phyloP scores from a whole-genome alignment of 176 grass and related monocot genomes.

The Bothriochloa decipiens region DNA sequence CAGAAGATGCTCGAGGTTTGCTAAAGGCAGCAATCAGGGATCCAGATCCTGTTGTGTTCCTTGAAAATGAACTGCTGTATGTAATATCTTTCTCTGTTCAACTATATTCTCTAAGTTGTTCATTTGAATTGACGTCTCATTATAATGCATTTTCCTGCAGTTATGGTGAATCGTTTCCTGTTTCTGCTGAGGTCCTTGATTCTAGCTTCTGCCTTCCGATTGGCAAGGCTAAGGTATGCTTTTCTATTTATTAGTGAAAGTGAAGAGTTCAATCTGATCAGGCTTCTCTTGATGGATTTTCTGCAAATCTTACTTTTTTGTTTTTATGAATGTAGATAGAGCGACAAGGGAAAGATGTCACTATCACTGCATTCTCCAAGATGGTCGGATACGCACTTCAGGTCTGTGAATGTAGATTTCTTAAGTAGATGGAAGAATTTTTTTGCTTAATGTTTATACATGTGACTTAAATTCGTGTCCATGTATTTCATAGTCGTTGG shows the following conservation, averaged over 20 bases:
- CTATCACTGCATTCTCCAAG: conserved; percentile 96
- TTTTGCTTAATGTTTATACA: background rate
- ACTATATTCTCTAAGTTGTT: conserved; percentile 7
- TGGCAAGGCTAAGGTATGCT: conserved; percentile 91
- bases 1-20: conserved; percentile 94
- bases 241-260: background rate
- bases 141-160: conserved; percentile 49
- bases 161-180: conserved; percentile 91
- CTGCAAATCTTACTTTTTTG: background rate
- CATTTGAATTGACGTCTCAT: conserved; percentile 16
- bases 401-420: conserved; percentile 53
- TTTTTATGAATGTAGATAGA: conserved; percentile 65
- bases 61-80: conserved; percentile 99
- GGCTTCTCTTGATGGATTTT: background rate
- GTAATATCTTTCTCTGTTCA: conserved; percentile 21
- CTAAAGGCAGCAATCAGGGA: conserved; percentile 98
- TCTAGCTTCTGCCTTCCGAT: conserved; percentile 96
- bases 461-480: background rate
- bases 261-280: conserved; percentile 5
- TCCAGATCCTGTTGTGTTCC: conserved; percentile 96
- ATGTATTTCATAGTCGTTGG: background rate
- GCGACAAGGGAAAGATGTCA: conserved; percentile 84
- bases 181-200: conserved; percentile 91
- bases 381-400: conserved; percentile 96
- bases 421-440: conserved; percentile 21